Evolutionary conservation across 768 basidiomycete species (phyloP), one percentile per base, ranked within the genome.

Genomic region (Russula brevipes): DNA sequence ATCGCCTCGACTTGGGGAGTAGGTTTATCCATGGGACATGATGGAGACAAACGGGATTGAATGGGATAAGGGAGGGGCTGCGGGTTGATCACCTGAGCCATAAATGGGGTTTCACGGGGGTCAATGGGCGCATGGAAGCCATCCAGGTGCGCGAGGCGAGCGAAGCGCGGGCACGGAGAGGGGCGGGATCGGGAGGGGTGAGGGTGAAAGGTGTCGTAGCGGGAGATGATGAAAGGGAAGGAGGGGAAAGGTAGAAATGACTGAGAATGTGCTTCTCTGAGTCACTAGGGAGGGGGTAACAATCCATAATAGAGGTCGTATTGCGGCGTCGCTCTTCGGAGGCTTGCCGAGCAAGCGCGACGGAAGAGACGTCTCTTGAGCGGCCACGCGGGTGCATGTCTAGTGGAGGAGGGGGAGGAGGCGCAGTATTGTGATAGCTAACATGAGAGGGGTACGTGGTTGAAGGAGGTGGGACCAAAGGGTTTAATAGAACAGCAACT

Each of bases 321-420:
- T 36, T 60, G 16, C 54, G 57, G 16, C 52, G 61, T 46, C 67
- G 67, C 35, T 68, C 67, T 45, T 68, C 65, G 38, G 67, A 68
- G 46, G 65, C 65, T 53, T 68, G 65, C n/a, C 67, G 65, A 49
- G 67, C 67, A 19, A 68, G 50, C 8, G 67, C 67, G 55, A 63
- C 65, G 51, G 65, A 55, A 54, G 67, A 68, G 12, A 68, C 33
- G 11, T 60, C 54, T 36, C 49, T 59, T 41, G 67, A 68, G 24
- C 67, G 67, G 10, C 67, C 67, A 54, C 67, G 67, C 24, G 65
- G 47, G 17, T 58, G 49, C 65, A 66, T 66, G 57, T 51, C 1
- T 12, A 38, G 19, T 19, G 54, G 39, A n/a, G 16, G 3, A 24
- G 38, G 5, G 19, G 54, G 36, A 42, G 38, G 38, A 31, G 14